Percentiles rank a stretch among this genome's conserved stretches.
These are phyloP conservation scores for Cucurbita moschata DNA, from an alignment of 306 rosid genomes.

Conservation along the genomic window DNA sequence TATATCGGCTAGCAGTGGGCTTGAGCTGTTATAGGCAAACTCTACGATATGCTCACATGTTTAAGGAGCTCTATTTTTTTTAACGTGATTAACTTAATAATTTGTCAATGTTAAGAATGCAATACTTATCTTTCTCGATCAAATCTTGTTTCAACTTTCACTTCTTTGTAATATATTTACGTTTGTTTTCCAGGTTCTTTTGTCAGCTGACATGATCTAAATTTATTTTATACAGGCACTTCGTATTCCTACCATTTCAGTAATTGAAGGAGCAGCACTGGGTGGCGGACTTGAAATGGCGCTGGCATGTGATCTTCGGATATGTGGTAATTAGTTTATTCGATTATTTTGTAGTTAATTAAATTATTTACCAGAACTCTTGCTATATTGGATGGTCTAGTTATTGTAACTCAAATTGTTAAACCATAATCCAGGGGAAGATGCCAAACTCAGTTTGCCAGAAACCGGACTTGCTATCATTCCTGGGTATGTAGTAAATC, in stretches of 20 bases:
- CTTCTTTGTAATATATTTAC: not conserved
- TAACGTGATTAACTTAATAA: not conserved
- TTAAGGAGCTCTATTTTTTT: not conserved
- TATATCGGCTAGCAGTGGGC: no score
- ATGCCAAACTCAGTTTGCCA: constrained; percentile 67
- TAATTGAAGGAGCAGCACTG: constrained; percentile 81
- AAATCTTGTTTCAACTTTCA: not conserved
- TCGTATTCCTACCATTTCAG: constrained; percentile 65
- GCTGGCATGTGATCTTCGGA: constrained; percentile 83
- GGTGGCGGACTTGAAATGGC: constrained; percentile 99
- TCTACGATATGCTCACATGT: not conserved
- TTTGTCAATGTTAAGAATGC: not conserved
- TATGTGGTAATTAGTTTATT: constrained; percentile 49
- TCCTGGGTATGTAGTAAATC: constrained; percentile 59
- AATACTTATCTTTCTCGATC: not conserved
- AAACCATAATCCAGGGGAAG: constrained; percentile 43
- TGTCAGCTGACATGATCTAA: constrained; percentile 11
- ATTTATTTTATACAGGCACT: constrained; percentile 37
- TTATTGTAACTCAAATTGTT: constrained; percentile 9
- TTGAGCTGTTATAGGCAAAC: no score
- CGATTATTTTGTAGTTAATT: not conserved
- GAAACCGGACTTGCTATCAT: constrained; percentile 97
- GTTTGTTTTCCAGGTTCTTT: not conserved
- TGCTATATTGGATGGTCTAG: constrained; percentile 7
- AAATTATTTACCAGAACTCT: constrained; percentile 7